Conservation (phyloP, 805 yeast species). For the Nakazawaea siamensis region DNA sequence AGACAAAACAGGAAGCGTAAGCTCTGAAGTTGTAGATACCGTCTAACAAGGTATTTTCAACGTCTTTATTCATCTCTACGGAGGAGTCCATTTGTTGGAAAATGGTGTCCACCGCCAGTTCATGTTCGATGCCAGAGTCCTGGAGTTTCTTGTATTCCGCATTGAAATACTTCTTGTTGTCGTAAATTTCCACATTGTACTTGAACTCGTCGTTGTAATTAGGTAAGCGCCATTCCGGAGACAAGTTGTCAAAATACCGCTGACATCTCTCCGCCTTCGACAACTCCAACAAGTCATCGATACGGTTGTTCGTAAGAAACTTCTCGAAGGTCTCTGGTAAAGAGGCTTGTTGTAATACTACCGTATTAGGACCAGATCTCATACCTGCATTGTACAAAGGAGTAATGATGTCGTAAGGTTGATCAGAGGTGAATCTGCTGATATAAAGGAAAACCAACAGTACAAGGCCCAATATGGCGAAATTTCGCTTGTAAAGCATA, state of each 20-base stretch:
- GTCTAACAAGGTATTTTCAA: slow-evolving; percentile 25
- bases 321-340: slow-evolving; percentile 3
- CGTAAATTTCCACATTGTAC: slow-evolving; percentile 6
- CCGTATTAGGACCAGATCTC: too few relatives aligned
- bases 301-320: background rate
- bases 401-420: too few relatives aligned
- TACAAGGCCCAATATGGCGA: too few relatives aligned
- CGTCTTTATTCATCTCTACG: slow-evolving; percentile 13
- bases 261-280: slow-evolving; percentile 5
- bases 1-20: slow-evolving; percentile 24
- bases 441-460: too few relatives aligned
- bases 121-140: background rate
- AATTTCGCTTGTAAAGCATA: too few relatives aligned
- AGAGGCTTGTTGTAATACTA: too few relatives aligned
- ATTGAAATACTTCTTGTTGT: slow-evolving; percentile 4
- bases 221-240: slow-evolving; percentile 4
- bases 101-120: slow-evolving; percentile 14
- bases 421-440: too few relatives aligned
- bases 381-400: too few relatives aligned
- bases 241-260: slow-evolving; percentile 5
- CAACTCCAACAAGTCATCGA: slow-evolving; percentile 4
- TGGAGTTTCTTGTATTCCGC: background rate
- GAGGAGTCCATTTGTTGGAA: slow-evolving; percentile 13
- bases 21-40: slow-evolving; percentile 21
- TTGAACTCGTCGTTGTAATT: slow-evolving; percentile 6